phyloP scores from a whole-genome alignment of 2,329 filamentous ascomycete species.

The Neonectria faginata region DNA sequence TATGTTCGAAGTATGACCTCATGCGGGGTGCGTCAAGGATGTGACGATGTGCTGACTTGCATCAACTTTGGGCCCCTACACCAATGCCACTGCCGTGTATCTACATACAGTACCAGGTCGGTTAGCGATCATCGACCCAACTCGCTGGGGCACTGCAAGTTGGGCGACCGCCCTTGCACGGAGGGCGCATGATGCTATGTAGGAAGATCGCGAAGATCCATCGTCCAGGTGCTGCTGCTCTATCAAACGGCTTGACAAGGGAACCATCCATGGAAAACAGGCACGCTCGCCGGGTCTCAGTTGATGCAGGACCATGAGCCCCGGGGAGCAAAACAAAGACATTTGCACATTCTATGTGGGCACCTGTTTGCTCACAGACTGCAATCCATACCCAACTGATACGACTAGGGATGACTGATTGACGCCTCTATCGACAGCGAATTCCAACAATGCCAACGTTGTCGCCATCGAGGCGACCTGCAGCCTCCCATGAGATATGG shows the following conservation, averaged over 20 bases:
- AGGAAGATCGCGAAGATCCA: background rate
- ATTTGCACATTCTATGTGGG: background rate
- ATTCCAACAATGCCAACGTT: constrained; percentile 5
- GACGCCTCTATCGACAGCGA: background rate
- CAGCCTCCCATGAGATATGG: constrained; percentile 9
- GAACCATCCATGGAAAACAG: constrained; percentile 8
- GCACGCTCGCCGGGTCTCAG: background rate
- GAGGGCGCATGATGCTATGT: constrained; percentile 9
- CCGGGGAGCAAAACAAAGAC: background rate
- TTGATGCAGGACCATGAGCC: background rate
- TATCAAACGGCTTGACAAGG: constrained; percentile 20
- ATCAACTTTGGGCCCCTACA: background rate
- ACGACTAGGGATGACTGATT: background rate
- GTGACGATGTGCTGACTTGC: background rate
- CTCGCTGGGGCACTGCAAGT: background rate
- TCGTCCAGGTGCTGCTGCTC: constrained; percentile 11
- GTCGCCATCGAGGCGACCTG: constrained; percentile 8
- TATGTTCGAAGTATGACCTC: background rate
- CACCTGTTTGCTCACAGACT: background rate
- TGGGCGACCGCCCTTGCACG: constrained; percentile 22
- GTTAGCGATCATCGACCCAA: too few relatives aligned
- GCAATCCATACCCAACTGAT: background rate
- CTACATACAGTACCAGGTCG: background rate
- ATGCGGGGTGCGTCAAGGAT: constrained; percentile 2
- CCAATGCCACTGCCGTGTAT: background rate